A percentile compares a stretch with the other conserved stretches of the same genome.
Evolutionary conservation across 2,329 filamentous ascomycete genomes (phyloP).

Genomic region (Sporothrix schenckii): DNA sequence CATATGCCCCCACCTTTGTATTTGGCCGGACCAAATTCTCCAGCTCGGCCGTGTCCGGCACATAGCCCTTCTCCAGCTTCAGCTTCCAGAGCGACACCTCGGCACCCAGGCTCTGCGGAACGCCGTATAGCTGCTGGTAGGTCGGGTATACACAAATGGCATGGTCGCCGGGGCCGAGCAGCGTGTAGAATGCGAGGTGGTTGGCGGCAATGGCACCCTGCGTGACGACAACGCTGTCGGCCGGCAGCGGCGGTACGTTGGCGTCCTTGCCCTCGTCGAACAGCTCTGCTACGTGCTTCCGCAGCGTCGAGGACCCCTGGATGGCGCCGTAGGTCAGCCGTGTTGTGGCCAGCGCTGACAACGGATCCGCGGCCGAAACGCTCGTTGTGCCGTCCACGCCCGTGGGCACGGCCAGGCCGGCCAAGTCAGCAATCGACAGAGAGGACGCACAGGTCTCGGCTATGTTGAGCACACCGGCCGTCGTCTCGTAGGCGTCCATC

Average conservation of each 20-base stretch:
- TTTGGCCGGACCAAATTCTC: conserved; percentile 65
- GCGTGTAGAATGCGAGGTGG: conserved; percentile 73
- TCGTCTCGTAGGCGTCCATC: conserved; percentile 65
- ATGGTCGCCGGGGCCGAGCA: conserved; percentile 75
- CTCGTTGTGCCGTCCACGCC: conserved; percentile 42
- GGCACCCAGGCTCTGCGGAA: conserved; percentile 74
- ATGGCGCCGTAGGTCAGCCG: conserved; percentile 74
- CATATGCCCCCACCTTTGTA: conserved; percentile 64
- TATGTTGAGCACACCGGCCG: conserved; percentile 65
- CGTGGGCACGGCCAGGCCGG: conserved; percentile 58
- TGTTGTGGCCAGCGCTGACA: conserved; percentile 53
- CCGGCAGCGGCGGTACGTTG: conserved; percentile 49
- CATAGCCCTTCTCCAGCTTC: conserved; percentile 64
- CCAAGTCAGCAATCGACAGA: conserved; percentile 70
- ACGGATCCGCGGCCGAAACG: conserved; percentile 41
- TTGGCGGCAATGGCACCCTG: conserved; percentile 85
- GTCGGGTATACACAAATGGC: conserved; percentile 85
- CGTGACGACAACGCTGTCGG: conserved; percentile 72
- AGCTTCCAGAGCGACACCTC: conserved; percentile 78
- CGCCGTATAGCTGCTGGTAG: conserved; percentile 80
- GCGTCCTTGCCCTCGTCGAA: conserved; percentile 43
- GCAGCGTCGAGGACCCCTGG: conserved; percentile 66
- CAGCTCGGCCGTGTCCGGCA: conserved; percentile 68
- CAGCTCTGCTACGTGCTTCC: conserved; percentile 65
- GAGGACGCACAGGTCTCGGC: conserved; percentile 79